Conservation (phyloP, 352 stramenopile genomes). For the Globisporangium yorkense region DNA sequence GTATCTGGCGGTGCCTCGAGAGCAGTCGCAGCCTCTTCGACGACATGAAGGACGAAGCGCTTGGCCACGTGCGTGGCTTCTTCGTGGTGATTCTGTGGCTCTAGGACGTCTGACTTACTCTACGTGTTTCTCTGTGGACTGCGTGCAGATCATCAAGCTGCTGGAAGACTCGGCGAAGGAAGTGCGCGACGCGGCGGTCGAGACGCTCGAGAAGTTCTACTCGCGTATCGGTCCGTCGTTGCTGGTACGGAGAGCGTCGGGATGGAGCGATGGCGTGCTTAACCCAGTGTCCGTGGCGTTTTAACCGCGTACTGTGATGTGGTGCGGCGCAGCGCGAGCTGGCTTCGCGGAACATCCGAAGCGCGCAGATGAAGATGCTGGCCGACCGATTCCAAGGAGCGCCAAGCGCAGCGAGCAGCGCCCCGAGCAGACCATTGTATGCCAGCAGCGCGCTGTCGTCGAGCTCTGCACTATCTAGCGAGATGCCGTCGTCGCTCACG, state of each 20-base stretch:
- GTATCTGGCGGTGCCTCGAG: conserved; percentile 62
- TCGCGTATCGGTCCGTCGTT: conserved; percentile 54
- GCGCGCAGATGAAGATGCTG: conserved; percentile 71
- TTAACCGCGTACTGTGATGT: neutral
- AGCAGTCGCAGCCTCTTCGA: conserved; percentile 35
- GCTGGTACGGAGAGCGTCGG: conserved; percentile 29
- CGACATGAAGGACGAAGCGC: conserved; percentile 42
- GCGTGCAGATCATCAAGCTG: conserved; percentile 40
- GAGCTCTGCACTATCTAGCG: neutral
- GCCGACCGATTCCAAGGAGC: conserved; percentile 38
- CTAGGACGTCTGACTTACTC: neutral
- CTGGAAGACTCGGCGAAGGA: conserved; percentile 83
- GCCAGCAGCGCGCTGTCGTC: neutral
- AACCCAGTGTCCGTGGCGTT: too few species aligned
- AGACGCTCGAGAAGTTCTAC: conserved; percentile 71
- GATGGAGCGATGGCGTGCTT: neutral
- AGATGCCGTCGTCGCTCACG: conserved; percentile 19
- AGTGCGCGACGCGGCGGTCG: conserved; percentile 68
- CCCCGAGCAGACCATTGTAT: neutral
- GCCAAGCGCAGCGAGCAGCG: conserved; percentile 2
- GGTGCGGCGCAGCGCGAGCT: conserved; percentile 41
- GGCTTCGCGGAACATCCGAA: conserved; percentile 68
- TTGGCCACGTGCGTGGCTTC: conserved; percentile 39
- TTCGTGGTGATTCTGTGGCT: neutral
- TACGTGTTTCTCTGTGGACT: neutral